These are phyloP conservation scores for Pyrenochaeta sp. DNA, from an alignment of 2,329 filamentous ascomycete species.

Conservation along the genomic window DNA sequence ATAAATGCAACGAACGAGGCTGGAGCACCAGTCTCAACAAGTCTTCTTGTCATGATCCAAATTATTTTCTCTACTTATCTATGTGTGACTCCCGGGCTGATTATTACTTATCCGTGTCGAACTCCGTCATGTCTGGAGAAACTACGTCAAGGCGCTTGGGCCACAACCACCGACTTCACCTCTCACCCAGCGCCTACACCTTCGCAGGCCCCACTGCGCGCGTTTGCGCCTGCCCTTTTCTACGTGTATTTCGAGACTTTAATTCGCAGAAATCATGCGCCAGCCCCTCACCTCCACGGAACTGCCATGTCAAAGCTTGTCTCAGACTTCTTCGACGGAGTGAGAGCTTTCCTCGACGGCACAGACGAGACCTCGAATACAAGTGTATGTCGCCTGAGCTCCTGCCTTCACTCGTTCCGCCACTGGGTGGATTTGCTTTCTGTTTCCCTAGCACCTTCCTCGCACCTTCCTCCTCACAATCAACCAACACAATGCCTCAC, in stretches of 20 bases:
- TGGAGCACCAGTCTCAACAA: no score
- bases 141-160: conserved; percentile 13
- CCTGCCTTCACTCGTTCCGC: conserved; percentile 8
- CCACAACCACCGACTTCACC: conserved; percentile 10
- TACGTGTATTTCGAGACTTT: no score
- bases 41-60: no score
- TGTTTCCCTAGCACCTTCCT: background rate
- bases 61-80: no score
- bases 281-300: conserved; percentile 3
- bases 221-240: conserved; percentile 11
- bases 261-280: no score
- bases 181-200: conserved; percentile 18
- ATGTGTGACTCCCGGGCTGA: no score
- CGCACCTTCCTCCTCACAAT: conserved; percentile 1
- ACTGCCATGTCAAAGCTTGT: conserved; percentile 16
- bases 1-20: no score
- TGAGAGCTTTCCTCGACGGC: conserved; percentile 10
- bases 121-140: background rate
- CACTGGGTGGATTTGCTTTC: background rate
- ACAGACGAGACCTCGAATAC: conserved; percentile 4
- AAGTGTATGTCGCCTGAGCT: conserved; percentile 17
- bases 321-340: conserved; percentile 5
- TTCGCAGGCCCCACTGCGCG: conserved; percentile 21
- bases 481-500: conserved; percentile 25
- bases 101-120: no score